phyloP scores from a whole-genome alignment of 306 rosid genomes.

The Lathyrus tuberosus region DNA sequence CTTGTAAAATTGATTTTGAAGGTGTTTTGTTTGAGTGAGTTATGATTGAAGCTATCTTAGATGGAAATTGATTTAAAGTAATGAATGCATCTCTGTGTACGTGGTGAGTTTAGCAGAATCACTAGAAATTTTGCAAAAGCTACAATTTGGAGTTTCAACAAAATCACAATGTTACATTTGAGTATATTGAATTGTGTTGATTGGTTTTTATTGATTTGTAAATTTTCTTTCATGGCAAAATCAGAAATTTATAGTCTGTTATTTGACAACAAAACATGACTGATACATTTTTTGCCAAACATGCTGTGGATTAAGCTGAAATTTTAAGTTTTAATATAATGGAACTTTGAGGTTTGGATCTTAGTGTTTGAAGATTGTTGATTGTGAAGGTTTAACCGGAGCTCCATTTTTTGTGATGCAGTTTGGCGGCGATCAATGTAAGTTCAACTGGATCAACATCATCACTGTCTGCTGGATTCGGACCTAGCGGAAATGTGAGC shows the following conservation, averaged over 20 bases:
- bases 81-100: not conserved
- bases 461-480: conserved; percentile 52
- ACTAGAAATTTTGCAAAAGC: not conserved
- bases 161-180: not conserved
- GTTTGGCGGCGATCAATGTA: conserved; percentile 58
- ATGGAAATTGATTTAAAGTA: not conserved
- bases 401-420: conserved; percentile 43
- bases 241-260: not conserved
- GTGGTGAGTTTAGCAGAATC: not conserved
- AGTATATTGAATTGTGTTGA: not conserved
- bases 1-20: conserved; percentile 9
- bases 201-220: not conserved
- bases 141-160: not conserved
- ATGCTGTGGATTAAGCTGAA: conserved; percentile 20
- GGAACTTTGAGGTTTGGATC: conserved; percentile 5
- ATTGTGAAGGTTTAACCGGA: conserved; percentile 1
- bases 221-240: not conserved
- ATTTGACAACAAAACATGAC: not conserved
- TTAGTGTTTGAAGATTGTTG: conserved; percentile 2
- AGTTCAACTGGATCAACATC: conserved; percentile 52
- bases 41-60: not conserved
- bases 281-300: not conserved
- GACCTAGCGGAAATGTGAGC: conserved; percentile 58
- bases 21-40: not conserved
- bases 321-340: not conserved